Evolutionary conservation across 176 grass and related monocot species (phyloP), one percentile per base, ranked within the genome.

Genomic region (Aegilops umbellulata): DNA sequence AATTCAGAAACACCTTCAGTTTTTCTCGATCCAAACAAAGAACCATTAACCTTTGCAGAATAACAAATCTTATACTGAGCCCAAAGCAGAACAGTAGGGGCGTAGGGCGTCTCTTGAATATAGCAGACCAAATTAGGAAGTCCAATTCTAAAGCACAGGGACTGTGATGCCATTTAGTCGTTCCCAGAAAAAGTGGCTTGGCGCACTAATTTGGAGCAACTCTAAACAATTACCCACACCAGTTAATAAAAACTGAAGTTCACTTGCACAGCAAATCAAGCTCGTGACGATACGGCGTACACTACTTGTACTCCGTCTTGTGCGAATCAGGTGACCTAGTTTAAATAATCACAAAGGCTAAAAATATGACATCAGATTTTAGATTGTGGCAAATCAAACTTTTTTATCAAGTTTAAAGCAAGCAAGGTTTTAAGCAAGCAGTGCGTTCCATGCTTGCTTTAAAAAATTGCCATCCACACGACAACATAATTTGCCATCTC

Each of bases 221-320:
- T 60, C 23, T 63, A 78, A 41, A 72, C 30, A 62, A 51, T 76
- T 86, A 74, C 53, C 53, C 55, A 29, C 31, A 77, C 15, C 7
- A 84, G 24, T 49, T 22, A 76, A 80, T 41, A 27, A 77, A 69
- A 61, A 82, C 47, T 77, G 75, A 47, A 61, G 14, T 16, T 47
- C 5, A 64, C 11, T 13, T 27, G 61, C 26, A 64, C 60, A 62
- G 10, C 22, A 22, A 25, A 62, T 10, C 10, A 62, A 62, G 46
- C 46, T 26, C 61, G 26, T 64, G 12, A 64, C 13, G 1, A 64
- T 64, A 27, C 24, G 60, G 25, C 13, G 60, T 13, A 25, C 25
- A 6, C 61, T 4, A 5, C 63, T 27, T 65, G 61, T 64, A 15
- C 49, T 53, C 16, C 49, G 49, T 19, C 49, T 53, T 19, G 49